Conservation (phyloP, 2,329 filamentous ascomycete species). For the Fusarium mexicanum region DNA sequence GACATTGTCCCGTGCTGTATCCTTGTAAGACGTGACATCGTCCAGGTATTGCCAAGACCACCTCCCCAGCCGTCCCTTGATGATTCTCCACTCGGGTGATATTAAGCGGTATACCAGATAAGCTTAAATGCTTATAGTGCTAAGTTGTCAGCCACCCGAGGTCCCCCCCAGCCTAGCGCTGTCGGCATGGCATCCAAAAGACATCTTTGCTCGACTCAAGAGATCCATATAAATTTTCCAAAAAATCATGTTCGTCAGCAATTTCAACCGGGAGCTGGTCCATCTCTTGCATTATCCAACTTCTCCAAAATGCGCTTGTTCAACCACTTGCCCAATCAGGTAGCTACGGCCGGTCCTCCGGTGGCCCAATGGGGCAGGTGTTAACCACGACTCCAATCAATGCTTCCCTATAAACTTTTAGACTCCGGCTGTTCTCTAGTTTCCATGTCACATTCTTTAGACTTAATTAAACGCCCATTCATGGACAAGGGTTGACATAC, state of each 20-base stretch:
- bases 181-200: neutral
- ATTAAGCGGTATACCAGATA: neutral
- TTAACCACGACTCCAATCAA: too few species aligned
- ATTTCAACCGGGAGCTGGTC: fast-evolving
- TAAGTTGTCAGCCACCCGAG: neutral
- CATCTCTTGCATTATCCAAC: neutral
- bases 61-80: neutral
- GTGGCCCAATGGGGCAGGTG: neutral
- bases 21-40: neutral
- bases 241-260: neutral
- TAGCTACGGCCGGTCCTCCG: neutral
- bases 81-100: neutral
- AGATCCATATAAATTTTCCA: neutral
- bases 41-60: neutral
- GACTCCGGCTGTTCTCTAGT: neutral
- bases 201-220: neutral
- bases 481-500: neutral
- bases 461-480: neutral
- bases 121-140: neutral
- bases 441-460: neutral
- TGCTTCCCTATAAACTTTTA: neutral
- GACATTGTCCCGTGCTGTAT: too few species aligned
- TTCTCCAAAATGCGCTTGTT: neutral
- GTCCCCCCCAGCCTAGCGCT: neutral
- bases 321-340: neutral